phyloP scores from a whole-genome alignment of 2,329 filamentous ascomycete genomes.

The Akanthomyces dipterigenus region DNA sequence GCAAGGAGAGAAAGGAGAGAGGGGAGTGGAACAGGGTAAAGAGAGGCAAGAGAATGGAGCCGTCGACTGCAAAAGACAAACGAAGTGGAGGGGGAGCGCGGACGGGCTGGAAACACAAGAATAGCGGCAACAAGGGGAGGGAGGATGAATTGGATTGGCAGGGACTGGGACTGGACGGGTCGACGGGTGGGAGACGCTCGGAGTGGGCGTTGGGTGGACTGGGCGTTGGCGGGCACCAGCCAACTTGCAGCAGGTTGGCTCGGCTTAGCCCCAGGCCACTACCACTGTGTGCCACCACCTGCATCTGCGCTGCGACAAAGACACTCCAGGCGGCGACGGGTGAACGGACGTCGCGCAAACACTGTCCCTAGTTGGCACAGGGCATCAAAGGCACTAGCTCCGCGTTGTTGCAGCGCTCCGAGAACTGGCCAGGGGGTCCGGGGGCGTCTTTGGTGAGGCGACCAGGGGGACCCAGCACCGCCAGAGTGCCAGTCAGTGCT shows the following conservation, averaged over 20 bases:
- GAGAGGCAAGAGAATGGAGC: slow-evolving; percentile 10
- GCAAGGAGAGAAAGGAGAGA: background rate
- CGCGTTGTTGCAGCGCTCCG: background rate
- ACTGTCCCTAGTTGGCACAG: too few relatives aligned
- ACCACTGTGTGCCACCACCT: too few relatives aligned
- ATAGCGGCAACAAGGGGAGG: background rate
- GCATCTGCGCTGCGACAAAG: too few relatives aligned
- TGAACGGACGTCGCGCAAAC: too few relatives aligned
- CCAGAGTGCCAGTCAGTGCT: background rate
- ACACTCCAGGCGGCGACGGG: too few relatives aligned
- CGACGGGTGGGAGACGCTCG: background rate
- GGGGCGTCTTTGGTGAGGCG: background rate
- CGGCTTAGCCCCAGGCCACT: too few relatives aligned
- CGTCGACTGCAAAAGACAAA: background rate
- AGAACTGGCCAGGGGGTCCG: background rate
- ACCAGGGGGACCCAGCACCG: background rate
- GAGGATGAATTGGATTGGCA: background rate
- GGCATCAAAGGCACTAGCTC: background rate
- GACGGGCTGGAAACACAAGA: background rate
- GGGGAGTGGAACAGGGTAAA: background rate
- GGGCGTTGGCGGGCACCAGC: background rate
- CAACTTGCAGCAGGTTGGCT: too few relatives aligned
- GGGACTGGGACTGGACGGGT: background rate
- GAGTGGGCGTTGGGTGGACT: background rate
- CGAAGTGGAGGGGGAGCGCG: background rate